A percentile compares a stretch with the other conserved stretches of the same genome.
Conservation (phyloP, 345 rosid species). For the Dipteronia dyeriana region DNA sequence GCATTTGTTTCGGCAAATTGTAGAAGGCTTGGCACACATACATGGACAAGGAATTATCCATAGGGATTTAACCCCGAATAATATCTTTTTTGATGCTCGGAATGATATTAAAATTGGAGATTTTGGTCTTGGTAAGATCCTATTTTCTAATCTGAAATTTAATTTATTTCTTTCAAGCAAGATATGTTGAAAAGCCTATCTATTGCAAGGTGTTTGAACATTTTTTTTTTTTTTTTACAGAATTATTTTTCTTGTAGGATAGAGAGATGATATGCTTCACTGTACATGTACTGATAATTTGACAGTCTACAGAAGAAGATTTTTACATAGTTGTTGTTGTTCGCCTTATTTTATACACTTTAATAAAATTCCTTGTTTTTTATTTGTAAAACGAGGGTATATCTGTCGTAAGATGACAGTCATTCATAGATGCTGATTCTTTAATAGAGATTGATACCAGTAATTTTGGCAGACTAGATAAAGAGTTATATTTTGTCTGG, state of each 20-base stretch:
- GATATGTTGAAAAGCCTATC: background rate
- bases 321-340: background rate
- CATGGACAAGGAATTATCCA: conserved; percentile 99
- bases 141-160: conserved; percentile 24
- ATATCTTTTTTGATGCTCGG: conserved; percentile 95
- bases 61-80: conserved; percentile 91
- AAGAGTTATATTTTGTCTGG: background rate
- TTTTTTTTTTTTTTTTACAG: background rate
- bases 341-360: background rate
- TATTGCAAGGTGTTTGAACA: background rate
- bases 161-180: background rate
- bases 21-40: conserved; percentile 92
- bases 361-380: background rate
- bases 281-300: background rate
- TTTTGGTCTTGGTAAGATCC: conserved; percentile 85
- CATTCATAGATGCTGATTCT: background rate
- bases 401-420: background rate
- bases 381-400: background rate
- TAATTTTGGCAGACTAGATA: background rate
- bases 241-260: no score
- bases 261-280: background rate
- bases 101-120: conserved; percentile 94
- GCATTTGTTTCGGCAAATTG: conserved; percentile 92
- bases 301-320: background rate
- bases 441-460: background rate